These are phyloP conservation scores for Gryganskiella cystojenkinii DNA, from an alignment of 192 early-diverging fungal genomes.

Conservation along the genomic window DNA sequence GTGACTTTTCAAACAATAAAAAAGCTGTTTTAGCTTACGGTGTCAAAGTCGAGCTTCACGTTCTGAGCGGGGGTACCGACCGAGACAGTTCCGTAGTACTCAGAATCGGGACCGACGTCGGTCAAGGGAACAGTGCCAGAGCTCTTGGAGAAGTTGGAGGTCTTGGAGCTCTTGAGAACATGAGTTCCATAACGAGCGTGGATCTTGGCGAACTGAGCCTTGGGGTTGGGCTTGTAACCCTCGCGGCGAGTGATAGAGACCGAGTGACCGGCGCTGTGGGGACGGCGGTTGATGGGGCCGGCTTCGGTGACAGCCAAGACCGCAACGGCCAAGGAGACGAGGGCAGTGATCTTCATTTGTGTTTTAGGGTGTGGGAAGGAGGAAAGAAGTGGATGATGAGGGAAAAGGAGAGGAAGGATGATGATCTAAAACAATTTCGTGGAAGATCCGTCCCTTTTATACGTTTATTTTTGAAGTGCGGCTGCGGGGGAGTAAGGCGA, in stretches of 20 bases:
- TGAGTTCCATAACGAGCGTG: slow-evolving; percentile 40
- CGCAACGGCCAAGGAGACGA: slow-evolving; percentile 15
- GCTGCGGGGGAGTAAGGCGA: too few relatives aligned
- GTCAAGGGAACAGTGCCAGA: slow-evolving; percentile 4
- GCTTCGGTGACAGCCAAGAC: slow-evolving; percentile 19
- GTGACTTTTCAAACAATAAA: too few relatives aligned
- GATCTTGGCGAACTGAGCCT: background rate
- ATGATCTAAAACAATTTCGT: background rate
- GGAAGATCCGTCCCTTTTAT: too few relatives aligned
- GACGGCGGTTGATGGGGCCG: slow-evolving; percentile 2
- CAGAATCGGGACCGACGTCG: too few relatives aligned
- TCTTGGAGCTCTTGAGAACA: slow-evolving; percentile 62
- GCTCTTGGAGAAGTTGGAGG: slow-evolving; percentile 61
- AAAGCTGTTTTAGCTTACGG: slow-evolving; percentile 2
- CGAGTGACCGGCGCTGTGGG: slow-evolving; percentile 4
- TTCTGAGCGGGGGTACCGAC: slow-evolving; percentile 68
- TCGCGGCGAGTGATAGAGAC: background rate
- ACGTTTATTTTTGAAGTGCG: too few relatives aligned
- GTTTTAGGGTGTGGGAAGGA: background rate
- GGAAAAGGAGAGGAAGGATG: background rate
- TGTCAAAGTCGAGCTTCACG: slow-evolving; percentile 65
- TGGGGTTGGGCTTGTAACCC: background rate
- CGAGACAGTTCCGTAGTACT: slow-evolving; percentile 70
- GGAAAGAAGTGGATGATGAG: too few relatives aligned
- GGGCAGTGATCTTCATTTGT: slow-evolving; percentile 8